These are phyloP conservation scores for Torrubiellomyces zombiae DNA, from an alignment of 2,329 filamentous ascomycete genomes.

Conservation along the genomic window DNA sequence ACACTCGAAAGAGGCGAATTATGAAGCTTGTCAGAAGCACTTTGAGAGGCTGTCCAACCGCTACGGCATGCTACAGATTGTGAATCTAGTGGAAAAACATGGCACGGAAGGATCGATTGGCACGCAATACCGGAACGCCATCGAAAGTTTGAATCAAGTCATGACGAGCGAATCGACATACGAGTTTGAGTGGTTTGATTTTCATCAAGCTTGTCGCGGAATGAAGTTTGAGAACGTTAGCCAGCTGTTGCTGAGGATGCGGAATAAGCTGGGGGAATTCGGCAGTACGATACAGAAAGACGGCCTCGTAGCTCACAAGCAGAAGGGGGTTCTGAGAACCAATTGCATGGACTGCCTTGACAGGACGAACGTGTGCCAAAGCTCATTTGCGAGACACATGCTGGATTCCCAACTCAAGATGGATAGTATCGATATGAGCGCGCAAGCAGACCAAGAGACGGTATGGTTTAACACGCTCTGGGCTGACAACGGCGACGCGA, in stretches of 20 bases:
- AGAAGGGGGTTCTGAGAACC: slow-evolving; percentile 69
- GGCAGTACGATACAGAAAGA: slow-evolving; percentile 50
- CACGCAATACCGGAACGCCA: slow-evolving; percentile 54
- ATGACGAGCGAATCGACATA: slow-evolving; percentile 24
- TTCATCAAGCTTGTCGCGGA: slow-evolving; percentile 77
- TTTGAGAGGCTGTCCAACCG: slow-evolving; percentile 50
- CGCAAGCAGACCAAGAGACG: slow-evolving; percentile 61
- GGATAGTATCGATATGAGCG: slow-evolving; percentile 59
- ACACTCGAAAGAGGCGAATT: slow-evolving; percentile 67
- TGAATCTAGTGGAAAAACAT: slow-evolving; percentile 79
- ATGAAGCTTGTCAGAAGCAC: slow-evolving; percentile 61
- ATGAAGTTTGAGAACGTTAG: slow-evolving; percentile 98
- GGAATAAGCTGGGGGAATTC: slow-evolving; percentile 47
- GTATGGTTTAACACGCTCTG: slow-evolving; percentile 93
- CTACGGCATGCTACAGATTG: slow-evolving; percentile 64
- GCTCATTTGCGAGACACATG: slow-evolving; percentile 69
- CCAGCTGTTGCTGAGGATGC: slow-evolving; percentile 55
- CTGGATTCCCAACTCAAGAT: slow-evolving; percentile 63
- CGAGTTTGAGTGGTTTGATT: slow-evolving; percentile 90
- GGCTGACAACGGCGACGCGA: slow-evolving; percentile 94
- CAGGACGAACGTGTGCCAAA: slow-evolving; percentile 89
- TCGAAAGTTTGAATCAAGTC: slow-evolving; percentile 49
- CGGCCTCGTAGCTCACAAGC: slow-evolving; percentile 27
- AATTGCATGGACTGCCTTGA: slow-evolving; percentile 99
- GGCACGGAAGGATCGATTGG: slow-evolving; percentile 69